Base-by-base conservation (phyloP, 2,329 filamentous ascomycete species). In the Ambrosiella xylebori region DNA sequence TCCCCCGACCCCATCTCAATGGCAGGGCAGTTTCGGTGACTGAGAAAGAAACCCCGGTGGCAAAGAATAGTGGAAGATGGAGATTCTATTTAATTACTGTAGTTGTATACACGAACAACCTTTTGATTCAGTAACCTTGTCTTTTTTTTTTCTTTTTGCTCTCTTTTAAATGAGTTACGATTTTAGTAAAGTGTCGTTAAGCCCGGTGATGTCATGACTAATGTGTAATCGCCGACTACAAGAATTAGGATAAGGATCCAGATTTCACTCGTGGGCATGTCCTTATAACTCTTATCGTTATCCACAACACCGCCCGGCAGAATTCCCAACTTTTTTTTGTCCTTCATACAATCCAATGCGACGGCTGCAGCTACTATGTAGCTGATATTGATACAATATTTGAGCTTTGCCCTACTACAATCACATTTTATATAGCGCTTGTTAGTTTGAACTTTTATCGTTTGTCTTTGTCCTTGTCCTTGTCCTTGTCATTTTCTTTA, bases 271-370 rank as follows among this genome's bases (percentile, higher is more conserved):
- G 7, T 51, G 47, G 27, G 3, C 12, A 51, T 11, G 19, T 47
- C 15, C 27, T n/a, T 7, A 41, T 11, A 54, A 27, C 19, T 38
- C 37, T 54, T 54, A 54, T 54, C 52, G 38, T 52, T 61, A 61
- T 61, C 59, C 0, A 1, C 0, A 8, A 38, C 36, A 61, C 59
- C 59, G 59, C 57, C 49, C 38, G 59, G 59, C 59, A 61, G 59
- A 59, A 61, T 57, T 27, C 5, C 41, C 35, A 61, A 47, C 52
- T 56, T 60, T 60, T 60, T 60, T 59, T 57, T 47, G 52, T 38
- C 40, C 40, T 41, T n/a, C 11, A 19, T 40, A 27, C 27, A 5
- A 13, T 11, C 19, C 11, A 3, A 35, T 53, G 19, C 2, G n/a
- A 13, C 7, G 54, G 36, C 6, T 13, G 38, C 8, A 13, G 36